Evolutionary conservation across 192 early-diverging fungal species (phyloP), one percentile per base, ranked within the genome.

Genomic region (Martensiomyces pterosporus): DNA sequence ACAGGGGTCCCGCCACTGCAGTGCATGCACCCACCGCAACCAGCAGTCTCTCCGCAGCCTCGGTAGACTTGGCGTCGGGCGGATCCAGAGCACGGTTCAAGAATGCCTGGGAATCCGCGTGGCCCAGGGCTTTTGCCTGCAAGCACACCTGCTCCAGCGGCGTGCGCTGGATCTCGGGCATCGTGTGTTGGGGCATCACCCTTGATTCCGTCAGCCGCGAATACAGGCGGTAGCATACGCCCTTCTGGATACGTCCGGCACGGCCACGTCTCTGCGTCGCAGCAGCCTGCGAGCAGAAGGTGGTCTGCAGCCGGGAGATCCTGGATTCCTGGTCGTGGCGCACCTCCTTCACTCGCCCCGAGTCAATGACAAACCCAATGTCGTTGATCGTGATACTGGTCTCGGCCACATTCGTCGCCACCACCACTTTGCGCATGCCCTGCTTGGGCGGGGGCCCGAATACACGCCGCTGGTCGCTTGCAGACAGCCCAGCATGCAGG

Each of bases 401-500:
- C 45, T 95, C 93, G 3, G 92, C 92, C 23, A 93, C 82, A 44
- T 94, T 94, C 9, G 93, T 94, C 0, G 95, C 79, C 2, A 98
- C 81, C 0, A 98, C 77, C 0, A 95, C 83, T 54, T 94, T 96
- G 9, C 95, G 79, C 3, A 70, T 76, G 7, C 78, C 72, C 1
- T 44, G 27, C 2, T 76, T 58, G 2, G 76, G 55, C 0, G 81
- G 69, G 9, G 37, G 50, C 9, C 22, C 32, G 29, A 78, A 78
- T 22, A 78, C 76, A 1, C 53, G 61, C 2, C 57, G 55, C 49
- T 88, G 86, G 34, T 86, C 81, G 8, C 32, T 10, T 0, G 78
- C 35, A 1, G 79, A 50, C 19, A 86, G 57, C 3, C 76, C 75
- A 0, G 86, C 71, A 55, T 88, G 86, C 24, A 88, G 63, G 0